phyloP scores from a whole-genome alignment of 495 filamentous ascomycete genomes.

The Penicillium pulvis region DNA sequence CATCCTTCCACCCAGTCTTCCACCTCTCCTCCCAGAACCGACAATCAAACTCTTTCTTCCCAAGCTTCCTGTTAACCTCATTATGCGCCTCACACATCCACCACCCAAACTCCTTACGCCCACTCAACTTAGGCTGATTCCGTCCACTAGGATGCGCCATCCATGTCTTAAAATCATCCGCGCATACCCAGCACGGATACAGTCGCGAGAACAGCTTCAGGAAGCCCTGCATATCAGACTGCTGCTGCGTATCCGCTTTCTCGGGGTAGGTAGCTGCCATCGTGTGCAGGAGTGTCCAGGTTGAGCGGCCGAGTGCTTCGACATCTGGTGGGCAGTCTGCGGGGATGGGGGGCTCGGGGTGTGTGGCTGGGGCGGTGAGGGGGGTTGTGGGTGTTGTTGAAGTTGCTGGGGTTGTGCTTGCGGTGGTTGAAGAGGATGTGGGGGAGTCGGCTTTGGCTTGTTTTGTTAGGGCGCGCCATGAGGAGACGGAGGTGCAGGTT shows the following conservation, averaged over 20 bases:
- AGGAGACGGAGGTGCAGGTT: constrained; percentile 74
- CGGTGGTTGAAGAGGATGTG: constrained; percentile 10
- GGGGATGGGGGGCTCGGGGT: constrained; percentile 20
- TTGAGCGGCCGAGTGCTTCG: constrained; percentile 76
- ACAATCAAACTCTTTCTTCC: constrained; percentile 92
- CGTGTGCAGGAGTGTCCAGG: constrained; percentile 92
- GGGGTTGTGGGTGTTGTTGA: constrained; percentile 13
- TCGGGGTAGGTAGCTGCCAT: constrained; percentile 85
- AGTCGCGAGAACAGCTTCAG: constrained; percentile 75
- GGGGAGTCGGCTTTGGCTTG: constrained; percentile 36
- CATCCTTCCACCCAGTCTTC: constrained; percentile 92
- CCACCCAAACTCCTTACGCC: constrained; percentile 73
- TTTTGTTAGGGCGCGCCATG: constrained; percentile 71
- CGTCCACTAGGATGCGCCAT: constrained; percentile 61
- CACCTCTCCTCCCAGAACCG: constrained; percentile 90
- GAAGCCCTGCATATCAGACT: constrained; percentile 76
- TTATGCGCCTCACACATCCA: constrained; percentile 99
- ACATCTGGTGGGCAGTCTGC: constrained; percentile 61
- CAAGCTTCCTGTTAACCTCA: constrained; percentile 91
- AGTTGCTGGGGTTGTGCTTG: constrained; percentile 30
- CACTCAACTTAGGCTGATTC: constrained; percentile 67
- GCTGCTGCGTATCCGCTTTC: constrained; percentile 62
- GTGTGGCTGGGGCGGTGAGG: constrained; percentile 19
- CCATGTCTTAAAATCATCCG: constrained; percentile 85
- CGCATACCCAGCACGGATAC: constrained; percentile 95